Evolutionary conservation across 768 basidiomycete species (phyloP), one percentile per base, ranked within the genome.

Genomic region (Tulasnella sp.): DNA sequence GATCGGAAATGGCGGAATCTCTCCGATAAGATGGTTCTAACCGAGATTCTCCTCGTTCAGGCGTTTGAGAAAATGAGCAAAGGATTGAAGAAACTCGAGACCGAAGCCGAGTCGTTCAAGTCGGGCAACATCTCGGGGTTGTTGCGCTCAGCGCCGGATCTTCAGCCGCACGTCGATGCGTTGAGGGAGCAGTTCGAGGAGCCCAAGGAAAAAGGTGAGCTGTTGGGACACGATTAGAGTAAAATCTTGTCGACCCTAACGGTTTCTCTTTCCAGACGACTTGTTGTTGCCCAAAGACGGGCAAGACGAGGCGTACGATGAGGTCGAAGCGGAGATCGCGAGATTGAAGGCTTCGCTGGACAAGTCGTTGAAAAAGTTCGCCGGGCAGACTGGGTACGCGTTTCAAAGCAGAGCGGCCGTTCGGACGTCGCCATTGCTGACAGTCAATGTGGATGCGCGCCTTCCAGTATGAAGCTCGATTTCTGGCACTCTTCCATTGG

Each of bases 221-320:
- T n/a, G n/a, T n/a, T 74, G 42, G 74, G 72, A 37, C 26, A 16
- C 19, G 17, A 26, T 11, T 26, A n/a, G 44, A 67, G 17, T 11
- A 67, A 12, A 32, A n/a, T n/a, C n/a, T n/a, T 63, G 62, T 12
- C 62, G 29, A 17, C 62, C n/a, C 42, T 44, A 44, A 63, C 62
- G 12, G 29, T 63, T 12, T 67, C 9, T 22, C 34, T 5, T 47
- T 47, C 70, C 34, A 63, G 70, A 63, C 66, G 86, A 88, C 76
- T 88, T 90, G 75, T 84, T 98, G 1, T 81, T 92, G 19, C 97
- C 97, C 1, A 84, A 85, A 68, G 83, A 86, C n/a, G 95, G 95
- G 29, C 91, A 91, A 76, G 94, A 98, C 75, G 87, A 89, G 32
- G 88, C 83, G 47, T 98, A 93, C 76, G 96, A 98, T 78, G 84